phyloP scores from a whole-genome alignment of 2,329 filamentous ascomycete species.

The Myriosclerotinia curreyana region DNA sequence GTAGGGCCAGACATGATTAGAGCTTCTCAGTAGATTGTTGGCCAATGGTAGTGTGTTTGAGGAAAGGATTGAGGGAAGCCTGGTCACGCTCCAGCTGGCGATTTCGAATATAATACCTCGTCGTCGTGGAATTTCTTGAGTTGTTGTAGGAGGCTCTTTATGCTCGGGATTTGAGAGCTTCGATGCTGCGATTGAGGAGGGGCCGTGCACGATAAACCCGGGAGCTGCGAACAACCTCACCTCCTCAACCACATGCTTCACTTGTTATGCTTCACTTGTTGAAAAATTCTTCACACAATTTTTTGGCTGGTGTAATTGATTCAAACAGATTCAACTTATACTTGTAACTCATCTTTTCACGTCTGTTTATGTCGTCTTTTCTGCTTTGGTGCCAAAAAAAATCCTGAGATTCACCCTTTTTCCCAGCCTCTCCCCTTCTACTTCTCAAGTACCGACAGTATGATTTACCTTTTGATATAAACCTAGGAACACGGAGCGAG shows the following conservation, averaged over 20 bases:
- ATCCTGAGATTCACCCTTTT: background rate
- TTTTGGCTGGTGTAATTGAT: background rate
- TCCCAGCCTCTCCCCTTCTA: background rate
- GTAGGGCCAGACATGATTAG: conserved; percentile 35
- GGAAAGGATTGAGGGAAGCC: background rate
- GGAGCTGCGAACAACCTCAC: conserved; percentile 15
- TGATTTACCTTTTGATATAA: background rate
- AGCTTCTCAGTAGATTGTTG: conserved; percentile 10
- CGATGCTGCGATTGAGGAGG: conserved; percentile 21
- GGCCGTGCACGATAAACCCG: conserved; percentile 22
- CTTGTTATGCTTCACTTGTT: background rate
- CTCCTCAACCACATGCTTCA: background rate
- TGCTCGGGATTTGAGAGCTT: conserved; percentile 21
- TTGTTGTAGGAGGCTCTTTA: conserved; percentile 10
- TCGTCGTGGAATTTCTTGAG: background rate
- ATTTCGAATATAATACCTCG: background rate
- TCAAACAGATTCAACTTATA: no score
- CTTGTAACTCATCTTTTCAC: background rate
- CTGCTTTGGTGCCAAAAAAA: background rate
- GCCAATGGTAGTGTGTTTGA: no score
- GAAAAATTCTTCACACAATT: background rate
- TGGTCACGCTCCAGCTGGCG: background rate
- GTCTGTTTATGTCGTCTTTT: background rate
- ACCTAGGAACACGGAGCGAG: background rate
- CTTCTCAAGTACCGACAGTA: background rate